Evolutionary conservation across 169 alveolate species (phyloP), one percentile per base, ranked within the genome.

Genomic region (Eimeria maxima): DNA sequence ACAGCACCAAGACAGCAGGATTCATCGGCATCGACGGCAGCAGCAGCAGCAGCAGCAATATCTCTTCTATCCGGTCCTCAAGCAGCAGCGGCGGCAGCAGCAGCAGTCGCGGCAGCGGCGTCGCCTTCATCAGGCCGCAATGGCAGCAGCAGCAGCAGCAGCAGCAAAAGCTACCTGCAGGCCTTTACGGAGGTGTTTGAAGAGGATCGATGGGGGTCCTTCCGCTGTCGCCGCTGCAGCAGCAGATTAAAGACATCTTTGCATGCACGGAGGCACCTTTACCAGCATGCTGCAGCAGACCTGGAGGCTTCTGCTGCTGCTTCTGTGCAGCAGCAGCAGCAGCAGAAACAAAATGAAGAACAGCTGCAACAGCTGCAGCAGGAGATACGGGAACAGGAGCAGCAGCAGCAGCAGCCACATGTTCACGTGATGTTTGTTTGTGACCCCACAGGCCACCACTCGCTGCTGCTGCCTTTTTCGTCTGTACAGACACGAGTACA

Each of bases 381-480:
- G 84, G 50, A 73, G 50, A 44, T n/a, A 47, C 84, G 8, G 47
- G 50, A 73, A 11, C 60, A 1, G 60, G 20, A 53, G 60, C 60
- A 53, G 60, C 60, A 53, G 60, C 60, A 53, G 60, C 60, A 53
- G 60, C 60, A 53, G 60, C 60, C 60, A 7, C 60, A 53, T 14
- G 84, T 73, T 14, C 84, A 90, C 38, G 90, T 90, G 45, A 81
- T 88, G 47, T 69, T 95, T 53, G 57, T 95, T 1, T 95, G 96
- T 14, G 97, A 95, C 63, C 96, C 97, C 55, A 67, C 84, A 47
- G 97, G 96, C 24, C 97, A 96, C 80, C 97, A 96, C 88, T 93
- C 96, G 33, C 74, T 90, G 76, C 67, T 92, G 50, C 95, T 96
- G 57, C 97, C 97, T 10, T 96, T 96, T 50, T 57, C 96, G 42